Conservation (phyloP, 2,329 filamentous ascomycete genomes). For the Neodidymelliopsis sp. region DNA sequence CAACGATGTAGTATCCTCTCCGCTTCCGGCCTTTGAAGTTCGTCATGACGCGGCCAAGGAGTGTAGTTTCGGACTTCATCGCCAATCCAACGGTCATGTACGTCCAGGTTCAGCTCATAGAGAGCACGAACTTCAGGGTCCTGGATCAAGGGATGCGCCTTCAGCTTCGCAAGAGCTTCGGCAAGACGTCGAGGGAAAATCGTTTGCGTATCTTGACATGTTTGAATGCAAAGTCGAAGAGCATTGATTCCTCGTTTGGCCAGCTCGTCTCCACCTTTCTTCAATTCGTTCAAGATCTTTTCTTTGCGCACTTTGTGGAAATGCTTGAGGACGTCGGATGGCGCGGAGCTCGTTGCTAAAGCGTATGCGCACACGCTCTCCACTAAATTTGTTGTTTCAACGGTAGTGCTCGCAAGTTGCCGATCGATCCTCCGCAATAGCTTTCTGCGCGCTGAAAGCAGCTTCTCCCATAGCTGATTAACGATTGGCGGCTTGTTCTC, state of each 20-base stretch:
- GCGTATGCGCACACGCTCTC: slow-evolving; percentile 83
- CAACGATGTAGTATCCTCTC: slow-evolving; percentile 51
- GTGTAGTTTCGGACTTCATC: slow-evolving; percentile 85
- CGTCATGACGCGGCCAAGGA: slow-evolving; percentile 85
- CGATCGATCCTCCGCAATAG: slow-evolving; percentile 71
- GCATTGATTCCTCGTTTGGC: slow-evolving; percentile 67
- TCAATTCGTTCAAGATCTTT: slow-evolving; percentile 70
- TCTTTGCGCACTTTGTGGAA: slow-evolving; percentile 78
- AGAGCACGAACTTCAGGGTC: slow-evolving; percentile 71
- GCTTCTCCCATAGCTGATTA: slow-evolving; percentile 68
- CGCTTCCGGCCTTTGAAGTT: slow-evolving; percentile 56
- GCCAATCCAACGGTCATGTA: slow-evolving; percentile 80
- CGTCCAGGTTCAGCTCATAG: slow-evolving; percentile 76
- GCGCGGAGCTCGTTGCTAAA: slow-evolving; percentile 79
- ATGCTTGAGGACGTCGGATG: slow-evolving; percentile 78
- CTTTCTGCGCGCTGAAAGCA: slow-evolving; percentile 68
- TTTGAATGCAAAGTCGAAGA: slow-evolving; percentile 77
- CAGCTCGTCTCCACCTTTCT: slow-evolving; percentile 55
- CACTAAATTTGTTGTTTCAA: slow-evolving; percentile 62
- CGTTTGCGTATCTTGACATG: slow-evolving; percentile 77
- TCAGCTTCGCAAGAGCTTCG: slow-evolving; percentile 72
- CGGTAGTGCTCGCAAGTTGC: slow-evolving; percentile 48
- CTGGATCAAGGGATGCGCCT: slow-evolving; percentile 74
- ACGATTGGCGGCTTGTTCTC: slow-evolving; percentile 60
- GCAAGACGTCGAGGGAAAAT: slow-evolving; percentile 76